Evolutionary conservation across 192 early-diverging fungal species (phyloP), one percentile per base, ranked within the genome.

Genomic region (Allomyces macrogynus): DNA sequence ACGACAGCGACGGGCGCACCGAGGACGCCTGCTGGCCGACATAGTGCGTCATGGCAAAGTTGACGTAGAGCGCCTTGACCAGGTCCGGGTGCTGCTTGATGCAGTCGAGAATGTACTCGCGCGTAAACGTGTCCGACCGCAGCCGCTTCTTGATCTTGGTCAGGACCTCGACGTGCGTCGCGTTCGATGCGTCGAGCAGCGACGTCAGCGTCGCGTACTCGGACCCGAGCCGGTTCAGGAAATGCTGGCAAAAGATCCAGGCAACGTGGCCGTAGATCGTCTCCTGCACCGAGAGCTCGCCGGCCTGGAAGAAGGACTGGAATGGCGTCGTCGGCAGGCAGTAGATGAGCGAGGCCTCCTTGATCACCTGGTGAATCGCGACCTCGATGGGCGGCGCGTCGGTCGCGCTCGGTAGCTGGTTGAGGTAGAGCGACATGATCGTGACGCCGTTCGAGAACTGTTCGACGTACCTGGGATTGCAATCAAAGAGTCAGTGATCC

Each of bases 191-290:
- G 72, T 96, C 88, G 62, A 98, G 81, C 65, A 93, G 87, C 61
- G 81, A 81, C 60, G 81, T 85, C 61, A 98, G 82, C 49, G 88
- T 87, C 23, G 83, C 75, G 73, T 90, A 98, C 76, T 98, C 95
- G 70, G 79, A 88, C 66, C 95, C 95, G 44, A 98, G 84, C 66
- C 93, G 87, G 79, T 98, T 98, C 64, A 98, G 79, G 80, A 98
- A 98, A 79, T 98, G 93, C 77, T 98, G 95, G 62, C 89, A 84
- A 78, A 98, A 98, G 70, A 98, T 91, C 95, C 95, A 98, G 40
- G 86, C 88, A 40, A 93, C 86, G 78, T 91, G 87, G 64, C 90
- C 93, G 72, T 98, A 98, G 66, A 94, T 86, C 8, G 91, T 80
- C 77, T 98, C 95, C 75, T 96, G 93, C 61, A 98, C 92, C 9